Percentiles rank a stretch among this genome's conserved stretches.
phyloP scores from a whole-genome alignment of 1,284 basidiomycete genomes.

The Rhodotorula glutinis region DNA sequence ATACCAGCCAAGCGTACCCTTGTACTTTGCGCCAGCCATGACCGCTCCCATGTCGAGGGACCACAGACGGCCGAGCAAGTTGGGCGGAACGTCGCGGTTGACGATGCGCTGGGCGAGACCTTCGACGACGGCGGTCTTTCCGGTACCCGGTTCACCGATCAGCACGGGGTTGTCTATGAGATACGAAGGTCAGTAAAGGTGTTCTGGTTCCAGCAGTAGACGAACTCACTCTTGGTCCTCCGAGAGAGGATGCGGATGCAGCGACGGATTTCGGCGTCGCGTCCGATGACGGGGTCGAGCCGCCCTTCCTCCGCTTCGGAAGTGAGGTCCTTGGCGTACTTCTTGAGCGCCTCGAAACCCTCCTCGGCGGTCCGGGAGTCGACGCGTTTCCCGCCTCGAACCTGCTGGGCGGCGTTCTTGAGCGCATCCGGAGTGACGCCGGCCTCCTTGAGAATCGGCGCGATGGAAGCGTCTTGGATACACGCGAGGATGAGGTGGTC shows the following conservation, averaged over 20 bases:
- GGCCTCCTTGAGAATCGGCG: slow-evolving; percentile 67
- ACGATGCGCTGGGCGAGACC: slow-evolving; percentile 83
- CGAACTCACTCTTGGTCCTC: slow-evolving; percentile 55
- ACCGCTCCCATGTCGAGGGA: slow-evolving; percentile 82
- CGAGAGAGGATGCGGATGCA: slow-evolving; percentile 71
- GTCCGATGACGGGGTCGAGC: slow-evolving; percentile 59
- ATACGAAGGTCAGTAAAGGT: neutral
- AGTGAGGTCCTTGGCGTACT: slow-evolving; percentile 49
- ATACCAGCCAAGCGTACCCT: slow-evolving; percentile 28
- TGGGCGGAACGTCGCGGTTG: slow-evolving; percentile 87
- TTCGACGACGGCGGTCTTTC: slow-evolving; percentile 74
- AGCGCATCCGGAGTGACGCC: slow-evolving; percentile 68
- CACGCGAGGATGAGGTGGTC: slow-evolving; percentile 76
- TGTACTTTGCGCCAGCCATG: slow-evolving; percentile 76
- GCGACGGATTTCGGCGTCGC: slow-evolving; percentile 55
- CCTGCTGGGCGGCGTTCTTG: slow-evolving; percentile 74
- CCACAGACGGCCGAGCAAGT: slow-evolving; percentile 53
- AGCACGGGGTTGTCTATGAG: slow-evolving; percentile 71
- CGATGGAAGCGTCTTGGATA: slow-evolving; percentile 66
- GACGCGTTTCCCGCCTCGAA: slow-evolving; percentile 74
- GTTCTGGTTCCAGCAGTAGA: too few relatives aligned
- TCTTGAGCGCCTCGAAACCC: slow-evolving; percentile 71
- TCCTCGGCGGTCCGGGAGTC: slow-evolving; percentile 78
- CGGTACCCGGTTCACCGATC: slow-evolving; percentile 71
- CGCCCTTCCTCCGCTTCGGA: slow-evolving; percentile 53